Conservation (phyloP, 768 basidiomycete genomes). For the Serendipita indica region DNA sequence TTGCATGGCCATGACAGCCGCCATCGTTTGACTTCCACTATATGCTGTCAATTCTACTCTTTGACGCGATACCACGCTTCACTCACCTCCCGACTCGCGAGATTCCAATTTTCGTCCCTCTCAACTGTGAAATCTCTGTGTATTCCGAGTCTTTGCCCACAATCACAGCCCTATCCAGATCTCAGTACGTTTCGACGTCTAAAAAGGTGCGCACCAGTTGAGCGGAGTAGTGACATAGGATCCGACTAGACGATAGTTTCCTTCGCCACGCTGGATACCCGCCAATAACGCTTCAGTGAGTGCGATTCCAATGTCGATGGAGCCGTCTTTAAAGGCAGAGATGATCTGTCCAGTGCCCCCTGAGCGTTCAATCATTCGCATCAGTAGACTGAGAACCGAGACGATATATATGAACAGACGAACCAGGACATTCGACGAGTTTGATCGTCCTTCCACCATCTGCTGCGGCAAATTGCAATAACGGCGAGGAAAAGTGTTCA, state of each 20-base stretch:
- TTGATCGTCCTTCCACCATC: slow-evolving; percentile 62
- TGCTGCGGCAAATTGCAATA: slow-evolving; percentile 65
- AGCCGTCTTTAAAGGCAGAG: slow-evolving; percentile 50
- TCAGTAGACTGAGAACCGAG: slow-evolving; percentile 1
- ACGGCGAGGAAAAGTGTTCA: slow-evolving; percentile 84
- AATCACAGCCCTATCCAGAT: slow-evolving; percentile 64
- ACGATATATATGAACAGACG: slow-evolving; percentile 13
- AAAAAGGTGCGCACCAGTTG: slow-evolving; percentile 44
- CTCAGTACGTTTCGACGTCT: not conserved
- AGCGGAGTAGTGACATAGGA: slow-evolving; percentile 82
- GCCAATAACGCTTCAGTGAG: slow-evolving; percentile 85
- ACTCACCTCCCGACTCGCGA: slow-evolving; percentile 69
- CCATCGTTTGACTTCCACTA: slow-evolving; percentile 89
- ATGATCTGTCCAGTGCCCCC: slow-evolving; percentile 82
- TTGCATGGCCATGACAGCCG: slow-evolving; percentile 82
- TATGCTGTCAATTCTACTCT: slow-evolving; percentile 60
- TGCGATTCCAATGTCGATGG: slow-evolving; percentile 75
- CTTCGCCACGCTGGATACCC: slow-evolving; percentile 80
- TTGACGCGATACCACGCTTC: not conserved
- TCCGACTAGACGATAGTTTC: slow-evolving; percentile 80
- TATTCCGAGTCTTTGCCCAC: slow-evolving; percentile 64
- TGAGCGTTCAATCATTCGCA: slow-evolving; percentile 18
- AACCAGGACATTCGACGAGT: slow-evolving; percentile 82
- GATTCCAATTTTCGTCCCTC: slow-evolving; percentile 75
- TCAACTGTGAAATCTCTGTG: slow-evolving; percentile 54